Percentiles rank a stretch among this genome's conserved stretches.
These are phyloP conservation scores for Persicaria tinctoria DNA, from an alignment of 148 eudicot species.

Conservation along the genomic window DNA sequence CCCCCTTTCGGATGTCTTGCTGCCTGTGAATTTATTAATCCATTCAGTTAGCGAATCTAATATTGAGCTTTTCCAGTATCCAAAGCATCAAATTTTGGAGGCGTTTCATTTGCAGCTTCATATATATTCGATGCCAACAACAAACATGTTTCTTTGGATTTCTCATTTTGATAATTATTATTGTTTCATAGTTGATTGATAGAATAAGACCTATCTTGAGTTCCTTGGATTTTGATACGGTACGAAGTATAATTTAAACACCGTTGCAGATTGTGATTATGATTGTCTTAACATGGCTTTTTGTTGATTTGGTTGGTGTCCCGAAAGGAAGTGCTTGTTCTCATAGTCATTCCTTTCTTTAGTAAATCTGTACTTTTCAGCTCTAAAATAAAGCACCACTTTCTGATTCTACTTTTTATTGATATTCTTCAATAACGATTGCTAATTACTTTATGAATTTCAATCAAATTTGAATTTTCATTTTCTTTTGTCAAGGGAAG, in stretches of 20 bases:
- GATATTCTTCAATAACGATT: neutral
- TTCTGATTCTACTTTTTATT: neutral
- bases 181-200: too few species aligned
- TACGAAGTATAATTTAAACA: too few species aligned
- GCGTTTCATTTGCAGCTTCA: conserved; percentile 5
- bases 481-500: neutral
- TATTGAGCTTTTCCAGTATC: neutral
- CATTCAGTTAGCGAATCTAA: neutral
- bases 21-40: neutral
- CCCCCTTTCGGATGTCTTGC: neutral
- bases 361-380: neutral
- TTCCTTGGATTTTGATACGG: too few species aligned
- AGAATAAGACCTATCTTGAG: too few species aligned
- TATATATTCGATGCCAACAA: neutral
- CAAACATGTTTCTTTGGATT: neutral
- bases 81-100: neutral
- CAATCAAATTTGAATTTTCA: neutral
- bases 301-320: too few species aligned
- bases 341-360: neutral
- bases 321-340: too few species aligned
- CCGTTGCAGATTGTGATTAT: too few species aligned
- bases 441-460: neutral
- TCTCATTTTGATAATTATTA: neutral
- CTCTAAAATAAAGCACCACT: neutral
- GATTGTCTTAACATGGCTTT: too few species aligned